These are phyloP conservation scores for Aspergillus alliaceus DNA, from an alignment of 2,329 filamentous ascomycete species.

Conservation along the genomic window DNA sequence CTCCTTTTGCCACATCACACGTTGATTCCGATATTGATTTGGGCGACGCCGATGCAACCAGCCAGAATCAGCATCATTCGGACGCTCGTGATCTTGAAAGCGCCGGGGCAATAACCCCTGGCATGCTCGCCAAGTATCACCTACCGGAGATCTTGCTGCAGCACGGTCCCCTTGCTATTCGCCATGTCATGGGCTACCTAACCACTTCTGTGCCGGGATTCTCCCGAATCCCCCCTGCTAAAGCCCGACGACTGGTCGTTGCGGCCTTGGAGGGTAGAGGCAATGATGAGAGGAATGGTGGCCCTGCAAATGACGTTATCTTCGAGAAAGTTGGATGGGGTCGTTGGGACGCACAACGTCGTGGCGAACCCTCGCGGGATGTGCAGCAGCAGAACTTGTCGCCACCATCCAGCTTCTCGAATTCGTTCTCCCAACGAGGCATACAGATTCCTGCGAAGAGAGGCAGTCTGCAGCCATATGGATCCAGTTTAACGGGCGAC, in stretches of 20 bases:
- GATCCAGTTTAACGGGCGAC: constrained; percentile 66
- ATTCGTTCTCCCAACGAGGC: constrained; percentile 45
- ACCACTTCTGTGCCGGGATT: constrained; percentile 93
- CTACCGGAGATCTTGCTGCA: constrained; percentile 86
- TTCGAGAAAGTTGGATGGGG: constrained; percentile 99
- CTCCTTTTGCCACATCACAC: constrained; percentile 47
- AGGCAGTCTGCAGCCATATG: constrained; percentile 45
- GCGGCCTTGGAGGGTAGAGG: constrained; percentile 80
- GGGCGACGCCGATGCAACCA: constrained; percentile 61
- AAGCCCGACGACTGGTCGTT: constrained; percentile 89
- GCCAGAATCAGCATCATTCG: constrained; percentile 46
- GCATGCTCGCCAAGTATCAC: constrained; percentile 83
- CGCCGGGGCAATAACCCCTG: constrained; percentile 77
- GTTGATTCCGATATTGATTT: constrained; percentile 88
- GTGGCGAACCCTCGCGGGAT: constrained; percentile 56
- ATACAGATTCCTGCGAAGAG: constrained; percentile 48
- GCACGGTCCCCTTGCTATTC: constrained; percentile 88
- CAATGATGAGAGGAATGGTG: constrained; percentile 54
- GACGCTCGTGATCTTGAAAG: constrained; percentile 62
- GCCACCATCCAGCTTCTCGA: constrained; percentile 53
- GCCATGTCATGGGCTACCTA: constrained; percentile 91
- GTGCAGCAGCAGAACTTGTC: constrained; percentile 38
- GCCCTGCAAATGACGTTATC: constrained; percentile 56
- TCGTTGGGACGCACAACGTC: constrained; percentile 82
- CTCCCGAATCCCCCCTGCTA: constrained; percentile 80